These are phyloP conservation scores for Sclerotinia sclerotiorum DNA, from an alignment of 2,329 filamentous ascomycete genomes.

Conservation along the genomic window DNA sequence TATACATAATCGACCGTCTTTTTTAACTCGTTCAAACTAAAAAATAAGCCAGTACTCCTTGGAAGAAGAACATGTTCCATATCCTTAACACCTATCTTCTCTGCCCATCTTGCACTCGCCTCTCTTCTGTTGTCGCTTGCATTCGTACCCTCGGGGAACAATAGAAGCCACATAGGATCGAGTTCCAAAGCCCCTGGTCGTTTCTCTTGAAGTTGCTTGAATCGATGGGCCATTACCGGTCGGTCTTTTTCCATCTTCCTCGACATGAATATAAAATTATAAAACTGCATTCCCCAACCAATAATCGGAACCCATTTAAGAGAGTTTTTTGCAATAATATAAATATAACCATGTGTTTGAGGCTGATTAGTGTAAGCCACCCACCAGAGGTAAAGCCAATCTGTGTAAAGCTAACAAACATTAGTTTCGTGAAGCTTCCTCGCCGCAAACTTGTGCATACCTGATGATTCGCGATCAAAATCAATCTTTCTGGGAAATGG, in stretches of 20 bases:
- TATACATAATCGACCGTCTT: conserved; percentile 79
- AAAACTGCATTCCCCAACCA: conserved; percentile 80
- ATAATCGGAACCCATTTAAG: conserved; percentile 78
- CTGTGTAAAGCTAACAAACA: conserved; percentile 67
- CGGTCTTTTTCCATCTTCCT: conserved; percentile 82
- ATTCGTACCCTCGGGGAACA: conserved; percentile 89
- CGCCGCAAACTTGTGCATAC: conserved; percentile 41
- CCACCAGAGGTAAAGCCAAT: conserved; percentile 95
- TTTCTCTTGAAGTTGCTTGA: conserved; percentile 64
- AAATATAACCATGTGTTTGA: conserved; percentile 79
- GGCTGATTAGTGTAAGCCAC: conserved; percentile 77
- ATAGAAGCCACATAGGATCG: conserved; percentile 85
- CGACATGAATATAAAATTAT: conserved; percentile 89
- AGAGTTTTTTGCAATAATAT: conserved; percentile 88
- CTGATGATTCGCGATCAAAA: conserved; percentile 87
- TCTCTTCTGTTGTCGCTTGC: conserved; percentile 67
- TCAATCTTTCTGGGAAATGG: conserved; percentile 75
- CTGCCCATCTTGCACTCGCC: conserved; percentile 73
- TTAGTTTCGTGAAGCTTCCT: conserved; percentile 28
- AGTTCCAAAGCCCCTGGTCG: conserved; percentile 57
- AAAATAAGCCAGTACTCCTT: conserved; percentile 76
- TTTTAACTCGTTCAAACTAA: conserved; percentile 74
- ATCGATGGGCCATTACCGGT: conserved; percentile 69
- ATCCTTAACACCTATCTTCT: conserved; percentile 71
- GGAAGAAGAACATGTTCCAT: conserved; percentile 74